These are phyloP conservation scores for Lathyrus tuberosus DNA, from an alignment of 306 rosid species.

Conservation along the genomic window DNA sequence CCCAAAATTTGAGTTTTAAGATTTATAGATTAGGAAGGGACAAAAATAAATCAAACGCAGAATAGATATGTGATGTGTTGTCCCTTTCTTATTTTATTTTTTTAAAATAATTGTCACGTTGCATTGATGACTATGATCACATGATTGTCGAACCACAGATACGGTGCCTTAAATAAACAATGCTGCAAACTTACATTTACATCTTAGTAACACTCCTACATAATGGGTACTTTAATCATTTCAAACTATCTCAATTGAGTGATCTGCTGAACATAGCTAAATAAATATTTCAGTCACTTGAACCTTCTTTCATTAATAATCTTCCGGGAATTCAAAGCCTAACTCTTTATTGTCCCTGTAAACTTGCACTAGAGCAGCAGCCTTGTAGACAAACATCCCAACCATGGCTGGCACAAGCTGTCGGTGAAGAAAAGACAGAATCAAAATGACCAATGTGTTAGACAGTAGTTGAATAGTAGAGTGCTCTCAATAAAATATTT, in stretches of 20 bases:
- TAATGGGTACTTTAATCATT: not conserved
- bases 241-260: constrained; percentile 26
- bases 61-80: no score
- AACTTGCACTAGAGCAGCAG: constrained; percentile 85
- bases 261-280: constrained; percentile 17
- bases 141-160: no score
- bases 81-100: no score
- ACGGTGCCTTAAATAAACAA: no score
- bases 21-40: no score
- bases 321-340: constrained; percentile 64
- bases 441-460: constrained; percentile 18
- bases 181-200: no score
- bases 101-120: no score
- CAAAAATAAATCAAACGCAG: no score
- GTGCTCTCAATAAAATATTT: constrained; percentile 4
- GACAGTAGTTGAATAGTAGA: not conserved
- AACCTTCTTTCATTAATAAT: constrained; percentile 41
- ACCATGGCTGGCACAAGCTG: constrained; percentile 94
- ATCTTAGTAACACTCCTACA: not conserved
- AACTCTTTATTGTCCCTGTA: constrained; percentile 90
- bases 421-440: constrained; percentile 31
- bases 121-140: no score
- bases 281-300: constrained; percentile 37
- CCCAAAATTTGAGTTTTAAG: no score
- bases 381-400: constrained; percentile 95